phyloP scores from a whole-genome alignment of 257 asterid genomes.

The Osmanthus fragrans region DNA sequence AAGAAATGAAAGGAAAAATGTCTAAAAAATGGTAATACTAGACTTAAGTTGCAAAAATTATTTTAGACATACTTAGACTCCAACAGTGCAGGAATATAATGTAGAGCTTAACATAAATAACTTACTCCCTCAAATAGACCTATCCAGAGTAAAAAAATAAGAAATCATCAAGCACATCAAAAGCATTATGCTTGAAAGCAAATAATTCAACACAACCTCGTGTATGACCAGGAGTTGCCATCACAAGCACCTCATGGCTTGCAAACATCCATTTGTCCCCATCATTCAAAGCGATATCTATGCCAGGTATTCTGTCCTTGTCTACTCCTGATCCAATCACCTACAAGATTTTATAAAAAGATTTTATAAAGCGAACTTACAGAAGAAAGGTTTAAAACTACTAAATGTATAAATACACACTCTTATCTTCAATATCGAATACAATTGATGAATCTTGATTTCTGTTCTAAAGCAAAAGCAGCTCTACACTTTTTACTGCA shows the following conservation, averaged over 20 bases:
- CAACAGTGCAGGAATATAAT: slow-evolving; percentile 1
- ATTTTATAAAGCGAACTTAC: background rate
- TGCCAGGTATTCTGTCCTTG: slow-evolving; percentile 92
- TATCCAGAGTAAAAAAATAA: background rate
- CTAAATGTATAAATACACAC: background rate
- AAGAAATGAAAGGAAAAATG: background rate
- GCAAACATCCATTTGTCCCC: slow-evolving; percentile 99
- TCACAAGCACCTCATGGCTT: slow-evolving; percentile 87
- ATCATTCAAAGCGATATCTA: slow-evolving; percentile 77
- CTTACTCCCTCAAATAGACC: background rate
- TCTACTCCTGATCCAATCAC: slow-evolving; percentile 85
- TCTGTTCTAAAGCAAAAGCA: background rate
- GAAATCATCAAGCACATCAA: background rate
- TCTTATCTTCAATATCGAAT: background rate
- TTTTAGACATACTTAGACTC: background rate
- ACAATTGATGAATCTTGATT: background rate
- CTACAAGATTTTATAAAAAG: slow-evolving; percentile 34
- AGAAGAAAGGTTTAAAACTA: background rate
- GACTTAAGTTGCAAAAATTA: background rate
- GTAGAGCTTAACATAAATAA: background rate
- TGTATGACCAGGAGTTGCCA: slow-evolving; percentile 96
- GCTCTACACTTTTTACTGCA: background rate
- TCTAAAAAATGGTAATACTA: background rate
- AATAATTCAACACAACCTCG: slow-evolving; percentile 52
- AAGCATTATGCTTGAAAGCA: background rate